Evolutionary conservation across 768 basidiomycete genomes (phyloP), one percentile per base, ranked within the genome.

Genomic region (Glaciozyma martinii): DNA sequence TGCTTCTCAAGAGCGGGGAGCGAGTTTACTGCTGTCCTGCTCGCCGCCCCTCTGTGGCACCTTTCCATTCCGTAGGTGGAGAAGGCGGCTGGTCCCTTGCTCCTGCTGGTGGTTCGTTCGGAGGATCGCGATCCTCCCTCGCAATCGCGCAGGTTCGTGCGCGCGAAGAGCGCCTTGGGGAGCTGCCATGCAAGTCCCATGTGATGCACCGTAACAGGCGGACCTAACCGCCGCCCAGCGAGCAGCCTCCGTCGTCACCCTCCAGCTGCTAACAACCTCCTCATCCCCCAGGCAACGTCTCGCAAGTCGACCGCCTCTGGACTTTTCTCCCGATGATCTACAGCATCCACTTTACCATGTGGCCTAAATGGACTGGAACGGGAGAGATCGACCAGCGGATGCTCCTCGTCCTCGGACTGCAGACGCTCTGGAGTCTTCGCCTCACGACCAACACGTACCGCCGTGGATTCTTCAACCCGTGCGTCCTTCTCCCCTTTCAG

Each of bases 221-320:
- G n/a, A n/a, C n/a, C n/a, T n/a, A n/a, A n/a, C n/a, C n/a, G n/a
- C n/a, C n/a, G n/a, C n/a, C n/a, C n/a, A n/a, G n/a, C n/a, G n/a
- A n/a, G n/a, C n/a, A n/a, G n/a, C n/a, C n/a, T n/a, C n/a, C n/a
- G n/a, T n/a, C n/a, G n/a, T n/a, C n/a, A 13, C 29, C 4, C 33
- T 37, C 33, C 3, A n/a, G 42, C 9, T 21, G 21, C 19, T 3
- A 47, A 47, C 46, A 19, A 15, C 46, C 40, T 32, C 3, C 44
- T 3, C 40, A 19, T 19, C 46, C 1, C 44, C n/a, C 50, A 66
- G 81, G 82, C 49, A 92, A 93, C 71, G 86, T 88, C 56, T 89
- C 87, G 2, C 89, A 91, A 74, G 90, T 93, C 30, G 90, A 97
- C 78, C 83, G 89, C 33, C 74, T 90, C 19, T 83, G 83, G 83